Evolutionary conservation across 257 asterid species (phyloP), one percentile per base, ranked within the genome.

Genomic region (Salvia hispanica): DNA sequence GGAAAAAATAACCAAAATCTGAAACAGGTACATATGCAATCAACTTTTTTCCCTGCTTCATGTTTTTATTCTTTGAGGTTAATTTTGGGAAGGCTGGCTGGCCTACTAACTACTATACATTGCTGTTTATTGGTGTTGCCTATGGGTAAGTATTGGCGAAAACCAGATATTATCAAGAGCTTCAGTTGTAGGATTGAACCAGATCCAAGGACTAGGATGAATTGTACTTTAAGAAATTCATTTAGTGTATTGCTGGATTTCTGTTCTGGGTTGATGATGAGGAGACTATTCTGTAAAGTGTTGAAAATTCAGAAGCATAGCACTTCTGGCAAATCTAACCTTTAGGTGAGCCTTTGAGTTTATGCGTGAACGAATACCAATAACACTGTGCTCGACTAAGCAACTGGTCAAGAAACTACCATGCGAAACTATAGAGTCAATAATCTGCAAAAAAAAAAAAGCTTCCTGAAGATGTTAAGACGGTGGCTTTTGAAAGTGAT

Each of bases 321-420:
- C 53, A 62, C 61, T 31, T 47, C 42, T 53, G 8, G 10, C 2
- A 25, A 25, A 25, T 25, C 3, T 25, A 76, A 89, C 97, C 96
- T 88, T 88, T 64, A 88, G 74, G 78, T 85, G 94, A 62, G 67
- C 88, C n/a, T 90, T 86, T 76, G 94, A 74, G 78, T 89, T 89
- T 78, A 93, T 88, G 4, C 95, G 95, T 62, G 97, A 93, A 44
- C 97, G 85, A 63, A 90, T 84, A 15, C 99, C 99, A 56, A 90
- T 74, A 58, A 93, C 95, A 69, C 99, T 90, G 80, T 93, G 97
- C 83, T 93, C 97, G 69, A 93, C 74, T 2, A 84, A 72, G 86
- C 90, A 85, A 67, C 83, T 73, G 34, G 76, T 90, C 85, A 90
- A 81, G 88, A 90, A 93, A 79, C 99, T 85, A 33, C 96, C 97